Conservation (phyloP, 208 protist species). For the Trypanosoma melophagium region DNA sequence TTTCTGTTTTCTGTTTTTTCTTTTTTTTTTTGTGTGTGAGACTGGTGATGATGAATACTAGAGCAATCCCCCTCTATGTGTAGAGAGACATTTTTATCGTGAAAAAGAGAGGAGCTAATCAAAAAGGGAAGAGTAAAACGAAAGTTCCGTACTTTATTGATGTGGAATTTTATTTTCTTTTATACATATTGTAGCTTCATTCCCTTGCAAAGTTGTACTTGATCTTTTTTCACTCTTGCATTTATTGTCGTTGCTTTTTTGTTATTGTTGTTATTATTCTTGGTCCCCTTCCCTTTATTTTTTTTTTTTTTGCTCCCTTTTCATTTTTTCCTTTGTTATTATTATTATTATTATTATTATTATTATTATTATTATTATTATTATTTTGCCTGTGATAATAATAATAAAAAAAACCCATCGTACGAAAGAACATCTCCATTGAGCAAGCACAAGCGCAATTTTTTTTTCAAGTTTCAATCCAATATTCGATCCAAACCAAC, state of each 20-base stretch:
- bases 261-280: slow-evolving; percentile 17
- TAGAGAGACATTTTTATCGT: background rate
- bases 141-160: too few species aligned
- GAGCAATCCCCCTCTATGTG: background rate
- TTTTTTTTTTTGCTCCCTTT: background rate
- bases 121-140: background rate
- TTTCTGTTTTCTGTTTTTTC: slow-evolving; percentile 22
- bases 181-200: too few species aligned
- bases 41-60: background rate
- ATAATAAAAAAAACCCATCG: too few species aligned
- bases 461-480: slow-evolving; percentile 17
- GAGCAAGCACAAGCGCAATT: slow-evolving; percentile 4
- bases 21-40: background rate
- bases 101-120: background rate
- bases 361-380: too few species aligned
- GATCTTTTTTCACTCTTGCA: too few species aligned
- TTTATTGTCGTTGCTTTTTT: background rate
- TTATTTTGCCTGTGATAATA: too few species aligned
- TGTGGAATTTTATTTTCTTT: too few species aligned
- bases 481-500: too few species aligned
- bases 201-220: too few species aligned
- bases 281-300: background rate
- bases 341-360: background rate
- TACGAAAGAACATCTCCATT: slow-evolving; percentile 10
- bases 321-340: background rate